These are phyloP conservation scores for Aspergillus egyptiacus DNA, from an alignment of 495 filamentous ascomycete genomes.

Conservation along the genomic window DNA sequence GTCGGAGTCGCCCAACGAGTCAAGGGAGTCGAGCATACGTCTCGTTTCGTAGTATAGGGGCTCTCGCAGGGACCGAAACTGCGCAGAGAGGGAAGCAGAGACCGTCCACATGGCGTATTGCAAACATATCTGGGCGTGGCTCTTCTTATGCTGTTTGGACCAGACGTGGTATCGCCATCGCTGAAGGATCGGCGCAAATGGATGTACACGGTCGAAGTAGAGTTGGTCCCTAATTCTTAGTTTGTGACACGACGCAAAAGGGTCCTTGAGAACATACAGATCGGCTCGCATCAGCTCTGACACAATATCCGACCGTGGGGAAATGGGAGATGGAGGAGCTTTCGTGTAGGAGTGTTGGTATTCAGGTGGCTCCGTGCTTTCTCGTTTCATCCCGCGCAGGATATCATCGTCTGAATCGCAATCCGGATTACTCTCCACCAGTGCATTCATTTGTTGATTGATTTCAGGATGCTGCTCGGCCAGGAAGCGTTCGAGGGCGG, in stretches of 20 bases:
- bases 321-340: conserved; percentile 11
- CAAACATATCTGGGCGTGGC: conserved; percentile 35
- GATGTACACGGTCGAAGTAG: conserved; percentile 55
- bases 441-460: conserved; percentile 14
- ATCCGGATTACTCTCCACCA: conserved; percentile 14
- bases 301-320: conserved; percentile 14
- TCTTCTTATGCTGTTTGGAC: conserved; percentile 23
- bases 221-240: conserved; percentile 41
- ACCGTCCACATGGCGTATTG: conserved; percentile 54
- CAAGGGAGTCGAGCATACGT: conserved; percentile 33
- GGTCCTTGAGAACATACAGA: conserved; percentile 30
- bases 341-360: conserved; percentile 1
- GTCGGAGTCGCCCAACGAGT: conserved; percentile 4
- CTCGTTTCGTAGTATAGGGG: conserved; percentile 44
- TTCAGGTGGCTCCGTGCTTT: conserved; percentile 1
- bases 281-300: conserved; percentile 36
- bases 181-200: conserved; percentile 49
- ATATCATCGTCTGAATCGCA: conserved; percentile 19
- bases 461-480: conserved; percentile 20
- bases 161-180: conserved; percentile 40
- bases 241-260: background rate
- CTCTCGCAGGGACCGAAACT: conserved; percentile 43
- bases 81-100: conserved; percentile 47
- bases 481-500: conserved; percentile 22
- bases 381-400: conserved; percentile 4